Evolutionary conservation across 225 moss, liverwort and hornwort genomes (phyloP).

Genomic region (Sphagnum tenellum): DNA sequence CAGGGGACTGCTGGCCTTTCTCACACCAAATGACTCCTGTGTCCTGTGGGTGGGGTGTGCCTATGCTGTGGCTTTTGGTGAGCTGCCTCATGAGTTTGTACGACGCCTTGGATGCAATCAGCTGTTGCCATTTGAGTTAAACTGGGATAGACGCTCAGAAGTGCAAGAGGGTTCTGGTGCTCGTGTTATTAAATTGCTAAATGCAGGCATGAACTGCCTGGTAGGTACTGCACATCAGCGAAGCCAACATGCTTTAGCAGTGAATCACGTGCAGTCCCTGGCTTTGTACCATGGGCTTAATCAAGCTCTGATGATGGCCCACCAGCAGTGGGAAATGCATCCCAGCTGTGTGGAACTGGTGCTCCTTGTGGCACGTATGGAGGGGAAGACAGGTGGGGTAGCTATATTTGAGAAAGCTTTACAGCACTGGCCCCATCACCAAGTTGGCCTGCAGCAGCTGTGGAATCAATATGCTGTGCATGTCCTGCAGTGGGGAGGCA

Average conservation of each 20-base stretch:
- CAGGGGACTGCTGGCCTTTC: slow-evolving; percentile 28
- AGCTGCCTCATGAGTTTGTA: slow-evolving; percentile 38
- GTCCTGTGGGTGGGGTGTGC: slow-evolving; percentile 62
- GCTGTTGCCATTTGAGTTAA: slow-evolving; percentile 47
- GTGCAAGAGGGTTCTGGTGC: slow-evolving; percentile 25
- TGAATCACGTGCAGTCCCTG: slow-evolving; percentile 59
- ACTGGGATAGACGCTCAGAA: slow-evolving; percentile 42
- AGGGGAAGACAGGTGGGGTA: slow-evolving; percentile 36
- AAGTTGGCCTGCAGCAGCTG: slow-evolving; percentile 31
- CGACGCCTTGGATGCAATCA: slow-evolving; percentile 52
- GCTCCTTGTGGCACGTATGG: slow-evolving; percentile 39
- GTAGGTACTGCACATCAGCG: slow-evolving; percentile 13
- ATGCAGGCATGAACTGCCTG: slow-evolving; percentile 21
- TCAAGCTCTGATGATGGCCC: slow-evolving; percentile 29
- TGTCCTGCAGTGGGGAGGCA: slow-evolving; percentile 42
- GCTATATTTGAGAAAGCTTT: slow-evolving; percentile 49
- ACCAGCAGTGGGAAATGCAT: slow-evolving; percentile 30
- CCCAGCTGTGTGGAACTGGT: slow-evolving; percentile 51
- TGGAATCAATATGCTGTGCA: slow-evolving; percentile 77
- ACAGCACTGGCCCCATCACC: slow-evolving; percentile 23
- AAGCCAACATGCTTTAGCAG: slow-evolving; percentile 36
- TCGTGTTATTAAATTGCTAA: slow-evolving; percentile 33
- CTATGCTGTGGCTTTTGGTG: slow-evolving; percentile 52
- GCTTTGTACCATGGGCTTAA: slow-evolving; percentile 47
- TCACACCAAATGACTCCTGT: slow-evolving; percentile 57